Evolutionary conservation across 2,329 filamentous ascomycete genomes (phyloP).

Genomic region (Fusarium anguioides): DNA sequence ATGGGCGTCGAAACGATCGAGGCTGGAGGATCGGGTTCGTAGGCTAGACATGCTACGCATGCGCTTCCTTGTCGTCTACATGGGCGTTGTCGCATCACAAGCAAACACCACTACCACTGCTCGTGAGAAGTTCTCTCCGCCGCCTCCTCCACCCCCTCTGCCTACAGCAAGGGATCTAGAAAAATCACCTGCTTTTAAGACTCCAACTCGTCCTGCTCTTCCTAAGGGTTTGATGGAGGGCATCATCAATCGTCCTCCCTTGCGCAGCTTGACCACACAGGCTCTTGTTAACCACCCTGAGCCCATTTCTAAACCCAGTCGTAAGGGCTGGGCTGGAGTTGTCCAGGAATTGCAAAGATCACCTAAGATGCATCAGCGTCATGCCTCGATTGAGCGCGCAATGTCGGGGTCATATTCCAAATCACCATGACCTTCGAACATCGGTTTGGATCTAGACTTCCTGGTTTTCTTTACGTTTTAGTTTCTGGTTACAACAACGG

Average conservation of each 20-base stretch:
- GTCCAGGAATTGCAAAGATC: constrained; percentile 71
- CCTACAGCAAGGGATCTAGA: constrained; percentile 51
- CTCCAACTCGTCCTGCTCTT: constrained; percentile 49
- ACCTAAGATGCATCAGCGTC: constrained; percentile 69
- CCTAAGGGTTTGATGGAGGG: constrained; percentile 58
- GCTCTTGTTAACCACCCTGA: constrained; percentile 63
- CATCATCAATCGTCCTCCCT: constrained; percentile 58
- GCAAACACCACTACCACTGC: constrained; percentile 39
- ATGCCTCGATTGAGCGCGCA: constrained; percentile 70
- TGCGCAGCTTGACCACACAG: constrained; percentile 65
- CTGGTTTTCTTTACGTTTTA: constrained; percentile 36
- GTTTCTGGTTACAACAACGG: constrained; percentile 30
- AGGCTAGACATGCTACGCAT: constrained; percentile 71
- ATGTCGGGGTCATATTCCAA: constrained; percentile 56
- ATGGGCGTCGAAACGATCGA: constrained; percentile 66
- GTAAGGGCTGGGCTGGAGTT: constrained; percentile 70
- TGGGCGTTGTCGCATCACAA: constrained; percentile 64
- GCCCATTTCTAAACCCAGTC: constrained; percentile 55
- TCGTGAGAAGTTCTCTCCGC: constrained; percentile 48
- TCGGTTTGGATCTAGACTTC: constrained; percentile 18
- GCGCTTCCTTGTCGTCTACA: constrained; percentile 72
- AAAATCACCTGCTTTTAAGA: constrained; percentile 48
- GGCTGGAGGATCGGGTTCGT: constrained; percentile 67
- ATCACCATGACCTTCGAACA: constrained; percentile 43
- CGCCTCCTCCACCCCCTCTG: constrained; percentile 43